A percentile compares a stretch with the other conserved stretches of the same genome.
phyloP scores from a whole-genome alignment of 164 flowering plant genomes.

The Chimonanthus salicifolius region DNA sequence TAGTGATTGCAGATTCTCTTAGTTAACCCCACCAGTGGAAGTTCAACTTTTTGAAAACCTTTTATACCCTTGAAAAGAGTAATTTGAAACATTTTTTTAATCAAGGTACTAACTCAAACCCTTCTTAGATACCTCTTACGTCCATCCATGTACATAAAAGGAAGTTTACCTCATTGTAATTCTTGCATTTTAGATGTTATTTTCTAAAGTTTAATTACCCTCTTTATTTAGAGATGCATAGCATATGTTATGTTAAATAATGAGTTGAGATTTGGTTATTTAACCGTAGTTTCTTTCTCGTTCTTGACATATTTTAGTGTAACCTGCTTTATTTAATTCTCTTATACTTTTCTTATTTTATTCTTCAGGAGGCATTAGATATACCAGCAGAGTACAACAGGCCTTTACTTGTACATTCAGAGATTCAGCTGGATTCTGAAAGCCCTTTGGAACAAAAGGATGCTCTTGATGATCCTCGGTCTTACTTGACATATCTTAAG shows the following conservation, averaged over 20 bases:
- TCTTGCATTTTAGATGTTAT: no score
- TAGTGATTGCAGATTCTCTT: no score
- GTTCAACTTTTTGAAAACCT: no score
- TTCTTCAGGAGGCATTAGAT: constrained; percentile 61
- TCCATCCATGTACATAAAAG: not conserved
- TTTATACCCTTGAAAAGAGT: not conserved
- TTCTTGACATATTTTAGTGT: not conserved
- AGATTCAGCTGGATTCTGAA: constrained; percentile 46
- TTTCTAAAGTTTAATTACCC: no score
- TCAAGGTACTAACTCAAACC: not conserved
- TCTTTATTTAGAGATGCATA: not conserved
- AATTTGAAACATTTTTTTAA: not conserved
- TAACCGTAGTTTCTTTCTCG: not conserved
- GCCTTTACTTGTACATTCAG: constrained; percentile 96
- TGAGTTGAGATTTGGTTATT: not conserved
- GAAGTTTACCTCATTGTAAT: no score
- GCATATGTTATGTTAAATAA: not conserved
- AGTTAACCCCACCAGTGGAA: no score
- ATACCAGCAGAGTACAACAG: constrained; percentile 77
- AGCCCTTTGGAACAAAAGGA: constrained; percentile 23
- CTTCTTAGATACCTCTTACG: not conserved
- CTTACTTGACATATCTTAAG: constrained; percentile 77
- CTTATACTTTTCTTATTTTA: not conserved
- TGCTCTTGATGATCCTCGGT: constrained; percentile 34
- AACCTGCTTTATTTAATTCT: not conserved